Evolutionary conservation across 139 green algal genomes (phyloP).

Genomic region (Haematococcus lacustris): DNA sequence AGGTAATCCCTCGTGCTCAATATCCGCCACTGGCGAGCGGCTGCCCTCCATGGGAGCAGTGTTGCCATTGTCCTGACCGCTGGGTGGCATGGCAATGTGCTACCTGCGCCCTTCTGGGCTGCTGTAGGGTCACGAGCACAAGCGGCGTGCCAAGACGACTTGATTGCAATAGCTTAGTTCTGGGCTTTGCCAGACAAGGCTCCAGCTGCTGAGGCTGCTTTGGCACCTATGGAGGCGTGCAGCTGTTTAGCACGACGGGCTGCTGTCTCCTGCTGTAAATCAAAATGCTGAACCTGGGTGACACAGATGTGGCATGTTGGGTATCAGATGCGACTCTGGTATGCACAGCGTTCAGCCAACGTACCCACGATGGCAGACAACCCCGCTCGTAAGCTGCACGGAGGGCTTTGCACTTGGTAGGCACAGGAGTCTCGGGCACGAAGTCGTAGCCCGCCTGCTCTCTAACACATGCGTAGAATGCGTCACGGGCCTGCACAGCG

Average conservation of each 20-base stretch:
- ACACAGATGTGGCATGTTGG: neutral
- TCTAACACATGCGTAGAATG: neutral
- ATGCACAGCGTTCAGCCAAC: neutral
- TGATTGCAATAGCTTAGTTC: neutral
- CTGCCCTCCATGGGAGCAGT: neutral
- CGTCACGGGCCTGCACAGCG: neutral
- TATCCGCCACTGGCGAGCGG: neutral
- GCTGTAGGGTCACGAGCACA: neutral
- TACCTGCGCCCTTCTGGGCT: neutral
- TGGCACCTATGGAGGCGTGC: neutral
- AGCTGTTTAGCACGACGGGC: neutral
- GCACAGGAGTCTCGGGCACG: neutral
- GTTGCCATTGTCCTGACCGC: neutral
- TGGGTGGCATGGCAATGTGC: neutral
- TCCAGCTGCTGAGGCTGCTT: neutral
- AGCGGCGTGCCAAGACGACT: neutral
- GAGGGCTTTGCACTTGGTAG: neutral
- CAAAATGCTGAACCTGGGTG: conserved; percentile 1
- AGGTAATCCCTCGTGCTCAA: neutral
- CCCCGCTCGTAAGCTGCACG: neutral
- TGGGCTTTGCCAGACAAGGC: neutral
- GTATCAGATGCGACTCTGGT: neutral
- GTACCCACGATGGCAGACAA: neutral
- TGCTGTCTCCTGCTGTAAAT: neutral
- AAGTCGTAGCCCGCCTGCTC: neutral